phyloP scores from a whole-genome alignment of 228 moss, liverwort and hornwort species.

The Sphagnum magellanicum region DNA sequence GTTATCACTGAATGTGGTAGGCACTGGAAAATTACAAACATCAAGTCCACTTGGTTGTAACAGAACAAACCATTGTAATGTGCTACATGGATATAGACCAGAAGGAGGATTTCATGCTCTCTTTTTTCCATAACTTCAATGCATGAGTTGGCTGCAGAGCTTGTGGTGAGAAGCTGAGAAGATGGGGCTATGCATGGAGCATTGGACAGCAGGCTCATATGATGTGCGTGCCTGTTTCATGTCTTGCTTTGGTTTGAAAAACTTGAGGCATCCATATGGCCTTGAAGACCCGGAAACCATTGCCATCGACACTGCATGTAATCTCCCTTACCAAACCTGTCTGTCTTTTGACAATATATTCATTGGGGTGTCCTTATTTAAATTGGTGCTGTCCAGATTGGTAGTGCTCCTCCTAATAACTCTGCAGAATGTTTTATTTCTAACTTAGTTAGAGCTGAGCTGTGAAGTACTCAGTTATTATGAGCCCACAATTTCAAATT shows the following conservation, averaged over 20 bases:
- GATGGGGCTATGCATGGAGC: slow-evolving; percentile 29
- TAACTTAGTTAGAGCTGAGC: neutral
- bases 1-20: too few species aligned
- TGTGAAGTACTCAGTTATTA: neutral
- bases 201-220: slow-evolving; percentile 14
- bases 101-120: too few species aligned
- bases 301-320: slow-evolving; percentile 38
- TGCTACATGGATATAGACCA: too few species aligned
- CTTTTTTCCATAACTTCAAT: too few species aligned
- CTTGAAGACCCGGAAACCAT: slow-evolving; percentile 39
- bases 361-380: neutral
- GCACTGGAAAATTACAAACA: too few species aligned
- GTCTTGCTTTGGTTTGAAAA: slow-evolving; percentile 46
- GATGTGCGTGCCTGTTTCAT: slow-evolving; percentile 17
- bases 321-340: neutral
- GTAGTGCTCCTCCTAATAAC: neutral
- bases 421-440: neutral
- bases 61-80: too few species aligned
- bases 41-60: too few species aligned
- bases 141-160: neutral
- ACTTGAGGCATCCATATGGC: slow-evolving; percentile 19
- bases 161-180: slow-evolving; percentile 2
- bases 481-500: too few species aligned
- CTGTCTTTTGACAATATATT: neutral
- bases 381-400: neutral